Evolutionary conservation across 345 rosid species (phyloP), one percentile per base, ranked within the genome.

Genomic region (Microcos paniculata): DNA sequence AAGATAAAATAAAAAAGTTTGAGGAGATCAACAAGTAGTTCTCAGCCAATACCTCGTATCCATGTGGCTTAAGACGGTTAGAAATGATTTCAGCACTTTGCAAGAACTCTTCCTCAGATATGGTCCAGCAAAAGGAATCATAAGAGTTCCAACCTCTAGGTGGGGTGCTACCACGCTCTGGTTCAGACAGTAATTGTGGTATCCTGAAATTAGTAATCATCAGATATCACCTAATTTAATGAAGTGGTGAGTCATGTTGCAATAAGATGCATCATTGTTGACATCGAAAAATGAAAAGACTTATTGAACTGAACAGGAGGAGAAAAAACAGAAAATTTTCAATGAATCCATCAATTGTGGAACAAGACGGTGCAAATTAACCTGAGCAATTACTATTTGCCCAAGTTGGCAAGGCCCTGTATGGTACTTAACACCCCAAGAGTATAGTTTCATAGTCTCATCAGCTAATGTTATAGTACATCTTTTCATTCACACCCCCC

Each of bases 131-230:
- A 80, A 90, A 95, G 67, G 99, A 93, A 80, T 96, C 98, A 30
- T 96, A 96, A 0, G 99, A 88, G 65, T 91, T 96, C 98, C 99
- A 96, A 62, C 99, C 99, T 88, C 98, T 87, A 10, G 98, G 98
- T 35, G 99, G 99, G 46, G 76, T 76, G 82, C 84, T 80, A 71
- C 94, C 95, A 65, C 64, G 92, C 45, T 72, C 82, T 19, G 59
- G 57, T 12, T 76, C 56, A 13, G 23, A 30, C 75, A 62, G 19
- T 11, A 24, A 30, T 57, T 49, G 18, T 45, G 72, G 78, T 40
- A 80, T 78, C 82, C 89, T 85, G 82, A 77, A 77, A 80, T 21
- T 24, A 40, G 12, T 9, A 70, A 70, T 15, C n/a, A 64, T 46
- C n/a, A 35, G n/a, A n/a, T n/a, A n/a, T n/a, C n/a, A n/a, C n/a